Evolutionary conservation across 306 rosid species (phyloP), one percentile per base, ranked within the genome.

Genomic region (Cucurbita moschata): DNA sequence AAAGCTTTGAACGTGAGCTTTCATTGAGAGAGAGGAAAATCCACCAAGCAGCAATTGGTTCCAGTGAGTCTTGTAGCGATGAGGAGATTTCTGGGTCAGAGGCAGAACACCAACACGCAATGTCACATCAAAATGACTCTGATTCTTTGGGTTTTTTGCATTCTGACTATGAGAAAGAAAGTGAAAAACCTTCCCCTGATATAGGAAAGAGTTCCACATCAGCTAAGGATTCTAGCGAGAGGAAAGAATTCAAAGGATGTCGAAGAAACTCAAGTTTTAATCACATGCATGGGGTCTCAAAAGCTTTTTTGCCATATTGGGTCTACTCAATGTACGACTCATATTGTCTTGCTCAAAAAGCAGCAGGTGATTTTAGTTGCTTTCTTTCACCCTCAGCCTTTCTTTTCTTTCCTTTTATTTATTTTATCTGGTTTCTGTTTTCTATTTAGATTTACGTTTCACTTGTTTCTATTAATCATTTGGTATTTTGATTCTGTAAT

Each of bases 321-420:
- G 92, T 88, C 60, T 94, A 94, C 78, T 80, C 81, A 44, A 94
- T 94, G 97, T 86, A 84, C 58, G 97, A 91, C 85, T 86, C 99
- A 71, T 91, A 91, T 84, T 86, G 81, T 78, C 96, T 90, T 77
- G 96, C 96, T 59, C 88, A 88, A 83, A 87, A 83, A 76, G 96
- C 86, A 30, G 90, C 91, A 88, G 98, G 98, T 90, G 82, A 67
- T 58, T 79, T 65, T 75, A 49, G 39, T 82, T 76, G 3, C 19
- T 26, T 53, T 38, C 64, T 50, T 72, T 72, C 65, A 39, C 60
- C 51, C 59, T 21, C 69, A 6, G 8, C 76, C 52, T 53, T 72
- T 15, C 19, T 14, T 37, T 39, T 15, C 5, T 61, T 38, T 7
- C 49, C 4, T 62, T 38, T n/a, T 38, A 30, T 30, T 30, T 30